Conservation (phyloP, 169 alveolate genomes). For the Neospora caninum region DNA sequence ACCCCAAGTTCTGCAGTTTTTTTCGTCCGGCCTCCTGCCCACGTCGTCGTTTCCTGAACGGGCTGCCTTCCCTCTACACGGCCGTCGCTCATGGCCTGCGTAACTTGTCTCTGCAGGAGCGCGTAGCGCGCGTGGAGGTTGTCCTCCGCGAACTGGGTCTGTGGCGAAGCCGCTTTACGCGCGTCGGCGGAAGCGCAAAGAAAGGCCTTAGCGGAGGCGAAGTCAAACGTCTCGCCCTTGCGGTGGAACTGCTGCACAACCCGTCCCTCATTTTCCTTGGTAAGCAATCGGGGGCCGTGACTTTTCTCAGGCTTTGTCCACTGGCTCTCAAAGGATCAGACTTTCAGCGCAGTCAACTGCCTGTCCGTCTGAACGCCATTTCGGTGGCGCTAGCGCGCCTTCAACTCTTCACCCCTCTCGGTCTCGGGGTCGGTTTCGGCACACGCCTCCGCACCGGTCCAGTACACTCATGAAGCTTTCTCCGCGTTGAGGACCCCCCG, state of each 20-base stretch:
- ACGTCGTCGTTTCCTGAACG: neutral
- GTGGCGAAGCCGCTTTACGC: conserved; percentile 25
- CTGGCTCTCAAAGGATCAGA: too few relatives aligned
- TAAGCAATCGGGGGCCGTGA: conserved; percentile 71
- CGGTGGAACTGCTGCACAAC: conserved; percentile 88
- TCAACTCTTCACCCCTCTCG: too few relatives aligned
- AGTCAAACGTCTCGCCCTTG: conserved; percentile 89
- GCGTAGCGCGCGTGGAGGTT: neutral
- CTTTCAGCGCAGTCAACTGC: too few relatives aligned
- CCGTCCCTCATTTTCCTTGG: conserved; percentile 89
- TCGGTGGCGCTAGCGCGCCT: too few relatives aligned
- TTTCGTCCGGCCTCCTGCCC: neutral
- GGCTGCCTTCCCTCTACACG: neutral
- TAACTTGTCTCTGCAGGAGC: neutral
- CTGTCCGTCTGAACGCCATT: too few relatives aligned
- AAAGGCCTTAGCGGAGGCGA: conserved; percentile 89
- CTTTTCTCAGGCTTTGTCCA: too few relatives aligned
- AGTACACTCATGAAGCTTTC: too few relatives aligned
- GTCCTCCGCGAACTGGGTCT: conserved; percentile 26
- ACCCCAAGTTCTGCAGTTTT: neutral
- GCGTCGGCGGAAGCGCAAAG: conserved; percentile 63
- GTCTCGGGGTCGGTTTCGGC: too few relatives aligned
- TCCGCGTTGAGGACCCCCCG: too few relatives aligned
- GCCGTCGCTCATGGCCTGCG: neutral
- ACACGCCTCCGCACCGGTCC: too few relatives aligned